Evolutionary conservation across 495 filamentous ascomycete genomes (phyloP).

Genomic region (Polyplosphaeria fusca): DNA sequence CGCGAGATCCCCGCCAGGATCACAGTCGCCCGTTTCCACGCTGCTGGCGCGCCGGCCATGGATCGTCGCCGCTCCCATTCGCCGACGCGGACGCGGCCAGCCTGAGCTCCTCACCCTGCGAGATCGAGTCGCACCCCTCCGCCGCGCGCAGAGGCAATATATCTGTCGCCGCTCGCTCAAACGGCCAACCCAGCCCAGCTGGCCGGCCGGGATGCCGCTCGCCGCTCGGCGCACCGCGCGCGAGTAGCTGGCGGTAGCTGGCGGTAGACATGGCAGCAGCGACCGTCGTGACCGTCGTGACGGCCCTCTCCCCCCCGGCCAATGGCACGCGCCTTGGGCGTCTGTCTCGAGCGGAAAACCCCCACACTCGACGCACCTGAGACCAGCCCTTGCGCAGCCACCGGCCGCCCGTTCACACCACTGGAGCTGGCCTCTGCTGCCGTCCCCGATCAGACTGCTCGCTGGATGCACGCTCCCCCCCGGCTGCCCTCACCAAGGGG

Average conservation of each 20-base stretch:
- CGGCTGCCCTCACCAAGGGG: background rate
- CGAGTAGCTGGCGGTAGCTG: too few species aligned
- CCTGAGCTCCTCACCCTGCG: slow-evolving; percentile 1
- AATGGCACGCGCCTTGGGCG: slow-evolving; percentile 22
- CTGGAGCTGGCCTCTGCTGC: slow-evolving; percentile 11
- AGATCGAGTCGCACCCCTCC: slow-evolving; percentile 18
- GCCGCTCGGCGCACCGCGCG: background rate
- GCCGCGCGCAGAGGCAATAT: background rate
- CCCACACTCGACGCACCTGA: slow-evolving; percentile 26
- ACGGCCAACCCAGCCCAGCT: background rate
- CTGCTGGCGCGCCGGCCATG: slow-evolving; percentile 13
- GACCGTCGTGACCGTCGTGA: background rate
- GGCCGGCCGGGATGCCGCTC: background rate
- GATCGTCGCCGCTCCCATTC: slow-evolving; percentile 22
- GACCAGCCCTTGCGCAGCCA: slow-evolving; percentile 26
- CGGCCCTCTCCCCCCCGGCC: background rate
- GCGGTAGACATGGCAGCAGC: too few species aligned
- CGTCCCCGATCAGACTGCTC: slow-evolving; percentile 18
- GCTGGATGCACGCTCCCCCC: background rate
- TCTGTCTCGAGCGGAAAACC: slow-evolving; percentile 15
- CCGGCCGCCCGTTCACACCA: slow-evolving; percentile 23
- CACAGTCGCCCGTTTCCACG: slow-evolving; percentile 14
- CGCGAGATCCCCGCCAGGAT: slow-evolving; percentile 23
- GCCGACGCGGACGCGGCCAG: slow-evolving; percentile 3
- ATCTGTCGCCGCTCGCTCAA: background rate